Conservation (phyloP, 148 eudicot species). For the Polygonum maritimum region DNA sequence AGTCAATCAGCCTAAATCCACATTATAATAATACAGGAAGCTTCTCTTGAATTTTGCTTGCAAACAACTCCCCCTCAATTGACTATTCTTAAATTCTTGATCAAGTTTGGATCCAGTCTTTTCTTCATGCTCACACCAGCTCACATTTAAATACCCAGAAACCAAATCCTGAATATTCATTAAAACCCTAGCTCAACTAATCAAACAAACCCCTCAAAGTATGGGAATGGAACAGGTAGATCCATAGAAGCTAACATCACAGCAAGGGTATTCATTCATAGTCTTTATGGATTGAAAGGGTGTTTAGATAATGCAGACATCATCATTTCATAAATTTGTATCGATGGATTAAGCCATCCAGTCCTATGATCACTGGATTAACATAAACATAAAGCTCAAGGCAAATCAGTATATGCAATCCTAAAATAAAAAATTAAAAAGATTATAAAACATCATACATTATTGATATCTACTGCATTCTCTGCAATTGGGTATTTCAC, state of each 20-base stretch:
- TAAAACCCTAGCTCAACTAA: not conserved
- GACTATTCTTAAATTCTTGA: not conserved
- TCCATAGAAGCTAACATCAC: too few relatives aligned
- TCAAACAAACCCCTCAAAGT: not conserved
- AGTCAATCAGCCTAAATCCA: not conserved
- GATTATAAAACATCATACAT: too few relatives aligned
- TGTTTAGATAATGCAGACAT: not conserved
- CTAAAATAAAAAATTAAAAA: too few relatives aligned
- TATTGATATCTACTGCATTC: too few relatives aligned
- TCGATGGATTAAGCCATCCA: too few relatives aligned
- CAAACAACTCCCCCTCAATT: not conserved
- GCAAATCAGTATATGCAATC: too few relatives aligned
- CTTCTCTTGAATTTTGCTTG: not conserved
- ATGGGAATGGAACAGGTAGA: too few relatives aligned
- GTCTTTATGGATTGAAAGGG: too few relatives aligned
- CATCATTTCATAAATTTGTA: not conserved
- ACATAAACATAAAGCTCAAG: not conserved
- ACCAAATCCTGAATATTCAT: not conserved
- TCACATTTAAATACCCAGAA: slow-evolving; percentile 2
- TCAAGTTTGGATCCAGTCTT: not conserved
- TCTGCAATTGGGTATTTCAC: not conserved
- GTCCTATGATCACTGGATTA: too few relatives aligned
- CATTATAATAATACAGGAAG: not conserved
- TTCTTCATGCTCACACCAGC: slow-evolving; percentile 2
- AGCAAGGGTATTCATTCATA: too few relatives aligned